Percentiles rank a stretch among this genome's conserved stretches.
Conservation (phyloP, 2,329 filamentous ascomycete genomes). For the Fusarium sp. region DNA sequence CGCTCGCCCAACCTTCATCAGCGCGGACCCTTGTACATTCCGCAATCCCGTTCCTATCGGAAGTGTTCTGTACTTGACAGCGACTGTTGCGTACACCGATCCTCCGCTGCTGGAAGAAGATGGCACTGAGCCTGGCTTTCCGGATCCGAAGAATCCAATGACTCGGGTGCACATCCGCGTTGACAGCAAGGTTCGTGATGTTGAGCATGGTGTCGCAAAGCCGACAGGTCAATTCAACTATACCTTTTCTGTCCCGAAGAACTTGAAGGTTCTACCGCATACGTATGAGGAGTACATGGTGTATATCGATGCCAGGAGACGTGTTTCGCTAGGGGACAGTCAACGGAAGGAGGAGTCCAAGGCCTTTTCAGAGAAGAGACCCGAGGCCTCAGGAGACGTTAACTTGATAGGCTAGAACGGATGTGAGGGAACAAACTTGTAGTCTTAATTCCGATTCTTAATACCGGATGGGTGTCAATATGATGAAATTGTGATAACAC, state of each 20-base stretch:
- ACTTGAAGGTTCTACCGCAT: conserved; percentile 47
- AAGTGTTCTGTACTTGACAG: conserved; percentile 48
- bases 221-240: conserved; percentile 51
- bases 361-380: conserved; percentile 9
- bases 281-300: conserved; percentile 51
- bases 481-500: too few species aligned
- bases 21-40: conserved; percentile 50
- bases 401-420: conserved; percentile 35
- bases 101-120: conserved; percentile 49
- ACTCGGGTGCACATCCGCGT: conserved; percentile 50
- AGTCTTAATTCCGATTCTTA: not conserved
- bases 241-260: conserved; percentile 49
- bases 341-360: conserved; percentile 36
- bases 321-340: conserved; percentile 44
- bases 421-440: not conserved
- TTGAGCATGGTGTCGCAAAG: conserved; percentile 49
- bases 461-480: not conserved
- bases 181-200: conserved; percentile 50
- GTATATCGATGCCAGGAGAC: conserved; percentile 48
- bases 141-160: conserved; percentile 42
- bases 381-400: conserved; percentile 7
- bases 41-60: conserved; percentile 50
- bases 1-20: conserved; percentile 49
- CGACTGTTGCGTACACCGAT: conserved; percentile 50
- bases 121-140: conserved; percentile 42